Evolutionary conservation across 495 filamentous ascomycete species (phyloP).

Genomic region (Stereocaulon alpinum): DNA sequence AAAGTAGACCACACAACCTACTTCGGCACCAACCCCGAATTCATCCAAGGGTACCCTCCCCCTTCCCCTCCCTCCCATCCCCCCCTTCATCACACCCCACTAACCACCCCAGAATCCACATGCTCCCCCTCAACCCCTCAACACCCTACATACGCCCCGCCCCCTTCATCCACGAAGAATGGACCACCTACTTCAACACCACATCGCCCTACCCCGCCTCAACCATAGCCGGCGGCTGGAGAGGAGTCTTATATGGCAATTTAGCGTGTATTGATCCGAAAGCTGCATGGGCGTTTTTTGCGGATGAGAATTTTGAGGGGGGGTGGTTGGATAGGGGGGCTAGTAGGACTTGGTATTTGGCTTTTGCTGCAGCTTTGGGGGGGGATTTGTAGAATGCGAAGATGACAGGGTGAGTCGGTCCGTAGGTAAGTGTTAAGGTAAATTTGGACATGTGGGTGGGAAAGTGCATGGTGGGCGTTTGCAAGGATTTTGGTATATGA

Average conservation of each 20-base stretch:
- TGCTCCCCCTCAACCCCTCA: conserved; percentile 76
- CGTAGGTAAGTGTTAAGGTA: conserved; percentile 1
- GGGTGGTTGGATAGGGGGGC: conserved; percentile 77
- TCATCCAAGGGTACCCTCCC: conserved; percentile 93
- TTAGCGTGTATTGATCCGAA: conserved; percentile 65
- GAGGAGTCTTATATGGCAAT: conserved; percentile 74
- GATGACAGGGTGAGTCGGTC: neutral
- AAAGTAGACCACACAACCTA: conserved; percentile 94
- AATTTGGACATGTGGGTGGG: neutral
- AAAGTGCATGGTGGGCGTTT: neutral
- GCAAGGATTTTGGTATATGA: neutral
- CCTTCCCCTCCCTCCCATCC: conserved; percentile 63
- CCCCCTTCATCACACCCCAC: conserved; percentile 53
- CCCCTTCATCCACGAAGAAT: conserved; percentile 76
- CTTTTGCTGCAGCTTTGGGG: conserved; percentile 50
- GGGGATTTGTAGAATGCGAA: neutral
- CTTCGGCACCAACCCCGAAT: conserved; percentile 73
- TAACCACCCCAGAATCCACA: conserved; percentile 55
- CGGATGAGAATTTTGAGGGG: conserved; percentile 51
- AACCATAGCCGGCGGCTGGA: conserved; percentile 64
- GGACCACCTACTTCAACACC: conserved; percentile 62
- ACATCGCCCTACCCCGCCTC: conserved; percentile 41
- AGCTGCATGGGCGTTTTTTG: conserved; percentile 66
- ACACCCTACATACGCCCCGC: conserved; percentile 54
- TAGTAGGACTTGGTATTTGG: conserved; percentile 80